Percentiles rank a stretch among this genome's conserved stretches.
These are phyloP conservation scores for Zygnema cylindricum DNA, from an alignment of 139 green algal species.

Conservation along the genomic window DNA sequence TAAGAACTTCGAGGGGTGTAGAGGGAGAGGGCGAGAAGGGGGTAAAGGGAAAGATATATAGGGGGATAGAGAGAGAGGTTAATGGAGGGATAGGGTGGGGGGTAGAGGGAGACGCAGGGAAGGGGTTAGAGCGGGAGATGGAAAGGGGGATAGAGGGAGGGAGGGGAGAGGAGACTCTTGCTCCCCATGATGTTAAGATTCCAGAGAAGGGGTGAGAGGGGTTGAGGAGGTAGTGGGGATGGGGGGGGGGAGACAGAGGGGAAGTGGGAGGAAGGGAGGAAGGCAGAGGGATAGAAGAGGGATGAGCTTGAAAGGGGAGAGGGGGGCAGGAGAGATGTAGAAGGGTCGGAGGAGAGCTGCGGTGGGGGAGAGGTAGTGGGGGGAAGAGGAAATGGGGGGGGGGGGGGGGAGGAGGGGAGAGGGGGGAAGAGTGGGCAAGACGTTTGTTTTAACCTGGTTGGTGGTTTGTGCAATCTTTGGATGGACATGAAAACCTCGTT, in stretches of 20 bases:
- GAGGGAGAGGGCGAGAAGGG: neutral
- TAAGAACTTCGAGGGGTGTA: neutral
- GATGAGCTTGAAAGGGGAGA: slow-evolving; percentile 37
- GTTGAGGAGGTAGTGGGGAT: slow-evolving; percentile 36
- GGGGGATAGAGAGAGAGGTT: neutral
- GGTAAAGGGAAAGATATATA: neutral
- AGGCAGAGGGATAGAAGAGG: slow-evolving; percentile 41
- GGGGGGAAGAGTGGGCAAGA: neutral
- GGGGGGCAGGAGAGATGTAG: slow-evolving; percentile 37
- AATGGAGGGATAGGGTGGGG: neutral
- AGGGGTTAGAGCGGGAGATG: slow-evolving; percentile 41
- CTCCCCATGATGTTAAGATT: no score
- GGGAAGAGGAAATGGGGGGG: neutral
- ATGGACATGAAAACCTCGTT: no score
- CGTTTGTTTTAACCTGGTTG: no score
- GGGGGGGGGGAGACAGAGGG: neutral
- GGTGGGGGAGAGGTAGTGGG: neutral
- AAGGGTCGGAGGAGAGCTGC: slow-evolving; percentile 3
- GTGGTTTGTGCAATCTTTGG: no score
- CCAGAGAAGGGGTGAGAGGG: slow-evolving; percentile 35
- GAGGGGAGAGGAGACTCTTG: slow-evolving; percentile 36
- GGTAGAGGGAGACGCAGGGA: slow-evolving; percentile 16
- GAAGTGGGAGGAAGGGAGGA: slow-evolving; percentile 34
- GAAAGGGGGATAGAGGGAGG: slow-evolving; percentile 44
- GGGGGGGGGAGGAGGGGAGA: neutral